Evolutionary conservation across 176 grass and related monocot genomes (phyloP), one percentile per base, ranked within the genome.

Genomic region (Oryza coarctata): DNA sequence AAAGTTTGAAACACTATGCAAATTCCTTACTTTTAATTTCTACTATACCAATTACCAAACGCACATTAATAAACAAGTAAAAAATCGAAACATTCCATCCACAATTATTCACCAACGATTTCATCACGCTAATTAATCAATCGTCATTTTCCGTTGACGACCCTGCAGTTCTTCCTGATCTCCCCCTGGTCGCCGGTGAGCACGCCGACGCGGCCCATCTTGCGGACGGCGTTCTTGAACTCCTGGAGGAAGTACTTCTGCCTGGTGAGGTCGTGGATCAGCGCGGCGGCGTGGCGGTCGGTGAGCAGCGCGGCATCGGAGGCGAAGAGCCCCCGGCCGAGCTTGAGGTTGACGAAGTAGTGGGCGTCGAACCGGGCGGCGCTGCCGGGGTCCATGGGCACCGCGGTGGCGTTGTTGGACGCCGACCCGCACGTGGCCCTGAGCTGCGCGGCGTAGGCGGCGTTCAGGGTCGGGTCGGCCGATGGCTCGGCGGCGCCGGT

Each of bases 291-390:
- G 3, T 65, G 71, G 34, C 28, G 38, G 71, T 88, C 72, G 3
- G 71, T 0, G 26, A 94, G 86, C 26, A 94, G 86, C 14, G 88
- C 83, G 57, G 88, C 88, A 39, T 94, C 88, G 6, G 92, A 94
- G 6, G 25, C 55, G 80, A 94, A 86, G 0, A 94, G 83, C 0
- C 88, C 92, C 5, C 86, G 45, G 0, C 84, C 70, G 20, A 84
- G 75, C 86, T 88, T 88, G 12, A 94, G 80, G 88, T 81, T 88
- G 32, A 75, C 83, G 83, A 78, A 91, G 92, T 94, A 94, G 80
- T 88, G 86, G 64, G 86, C 71, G 80, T 94, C 88, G 71, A 94
- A 94, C 43, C 33, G 50, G 15, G 80, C 78, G 3, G 64, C 2
- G 76, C 83, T 94, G 2, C 70, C 75, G 2, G 92, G 92, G 67